Evolutionary conservation across 768 basidiomycete species (phyloP), one percentile per base, ranked within the genome.

Genomic region (Lentinula aciculospora): DNA sequence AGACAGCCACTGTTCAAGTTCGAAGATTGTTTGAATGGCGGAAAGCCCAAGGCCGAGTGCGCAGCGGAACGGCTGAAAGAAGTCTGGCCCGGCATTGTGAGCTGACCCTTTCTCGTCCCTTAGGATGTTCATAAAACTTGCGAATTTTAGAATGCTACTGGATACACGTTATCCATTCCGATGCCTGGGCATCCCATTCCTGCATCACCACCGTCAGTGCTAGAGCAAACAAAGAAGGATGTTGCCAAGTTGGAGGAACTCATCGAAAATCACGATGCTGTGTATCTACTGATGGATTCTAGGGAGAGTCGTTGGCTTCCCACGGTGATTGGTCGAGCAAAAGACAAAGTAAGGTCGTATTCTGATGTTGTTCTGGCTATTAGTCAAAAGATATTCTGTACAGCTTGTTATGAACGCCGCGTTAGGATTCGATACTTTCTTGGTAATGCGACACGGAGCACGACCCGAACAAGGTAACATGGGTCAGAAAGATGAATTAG

Each of bases 141-240:
- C 21, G 19, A 34, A 39, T 51, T 27, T 1, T 60, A 97, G 94
- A 89, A 94, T 61, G 87, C 95, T 0, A 80, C 78, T 0, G 95
- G 94, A 0, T 75, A 90, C 62, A 78, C 80, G 9, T 75, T 98
- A 2, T 82, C 86, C 8, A 88, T 98, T 62, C 96, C 96, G 7
- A 98, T 99, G 95, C 97, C 97, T 0, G 97, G 97, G 0, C 97
- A 99, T 66, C 96, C 95, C 0, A 80, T 98, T 57, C 83, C 92
- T 3, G 56, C 67, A 6, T 31, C 71, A 2, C 72, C 70, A 15
- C 75, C 77, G 0, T 71, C 74, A 0, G 79, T 77, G 0, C 68
- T 85, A 4, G 78, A 77, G 2, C 81, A 86, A 63, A 76, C 82
- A 0, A 79, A 82, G 66, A 75, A 76, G n/a, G 87, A 93, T 61